A percentile compares a stretch with the other conserved stretches of the same genome.
Evolutionary conservation across 495 filamentous ascomycete species (phyloP).

Genomic region (Eremomyces bilateralis): DNA sequence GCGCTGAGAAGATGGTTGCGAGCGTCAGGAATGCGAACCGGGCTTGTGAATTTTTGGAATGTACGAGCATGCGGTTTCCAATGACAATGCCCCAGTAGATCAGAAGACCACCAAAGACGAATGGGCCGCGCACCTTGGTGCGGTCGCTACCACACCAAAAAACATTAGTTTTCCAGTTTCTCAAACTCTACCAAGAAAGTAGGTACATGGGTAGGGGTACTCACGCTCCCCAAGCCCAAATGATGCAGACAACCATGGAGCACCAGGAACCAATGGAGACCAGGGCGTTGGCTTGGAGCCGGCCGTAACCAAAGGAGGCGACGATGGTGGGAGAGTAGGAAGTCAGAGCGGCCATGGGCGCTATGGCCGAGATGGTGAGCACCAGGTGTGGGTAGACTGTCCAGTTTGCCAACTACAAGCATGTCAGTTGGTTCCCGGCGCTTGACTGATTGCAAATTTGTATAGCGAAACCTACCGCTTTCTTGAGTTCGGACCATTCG

Average conservation of each 20-base stretch:
- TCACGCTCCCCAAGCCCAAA: constrained; percentile 2
- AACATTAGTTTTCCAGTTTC: not conserved
- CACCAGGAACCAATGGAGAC: constrained; percentile 18
- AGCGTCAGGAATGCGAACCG: constrained; percentile 4
- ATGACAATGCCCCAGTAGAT: constrained; percentile 2
- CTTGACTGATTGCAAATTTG: no score
- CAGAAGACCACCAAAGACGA: constrained; percentile 2
- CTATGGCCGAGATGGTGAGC: constrained; percentile 18
- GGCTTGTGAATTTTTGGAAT: constrained; percentile 1
- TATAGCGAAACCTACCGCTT: no score
- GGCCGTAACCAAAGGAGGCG: constrained; percentile 15
- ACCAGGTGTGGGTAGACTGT: constrained; percentile 20
- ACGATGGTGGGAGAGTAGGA: constrained; percentile 22
- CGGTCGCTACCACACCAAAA: constrained; percentile 3
- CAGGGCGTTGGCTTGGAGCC: constrained; percentile 18
- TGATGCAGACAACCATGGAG: constrained; percentile 16
- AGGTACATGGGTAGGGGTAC: no score
- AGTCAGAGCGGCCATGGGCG: constrained; percentile 19
- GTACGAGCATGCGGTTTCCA: not conserved
- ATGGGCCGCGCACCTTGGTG: not conserved
- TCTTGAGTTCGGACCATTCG: no score
- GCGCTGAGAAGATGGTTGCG: constrained; percentile 1
- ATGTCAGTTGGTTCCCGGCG: no score
- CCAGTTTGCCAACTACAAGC: constrained; percentile 11
- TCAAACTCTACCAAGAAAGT: not conserved